Base-by-base conservation (phyloP, 1,139 yeast species). In the Suzukiozyma palmioleophila region DNA sequence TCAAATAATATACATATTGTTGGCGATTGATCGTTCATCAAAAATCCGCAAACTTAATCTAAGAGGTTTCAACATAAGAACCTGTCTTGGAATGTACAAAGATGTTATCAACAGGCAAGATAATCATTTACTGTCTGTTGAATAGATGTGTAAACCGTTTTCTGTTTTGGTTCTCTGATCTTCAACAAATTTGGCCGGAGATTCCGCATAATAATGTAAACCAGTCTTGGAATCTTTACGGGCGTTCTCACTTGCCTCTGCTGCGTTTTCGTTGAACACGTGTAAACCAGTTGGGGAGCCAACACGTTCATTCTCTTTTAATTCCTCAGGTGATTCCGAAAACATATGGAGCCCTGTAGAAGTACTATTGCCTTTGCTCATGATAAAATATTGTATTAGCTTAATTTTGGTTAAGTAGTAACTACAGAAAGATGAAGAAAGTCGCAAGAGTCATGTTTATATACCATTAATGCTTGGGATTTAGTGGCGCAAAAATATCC, bases 341-440 rank as follows among this genome's bases (percentile, higher is more conserved):
- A 18, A 24, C 35, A 32, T 32, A 22, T 32, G 35, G 6, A 32
- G 24, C 28, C 35, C 35, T n/a, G 35, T 32, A 12, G 28, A 12
- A 26, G 28, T 26, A 12, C 28, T 26, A 26, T 5, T 26, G 4
- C 7, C 22, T 18, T 18, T 18, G 22, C 7, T 7, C 22, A 18
- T 18, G 7, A 5, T 18, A 4, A 18, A 18, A 5, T 18, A 18
- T 5, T 4, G 22, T 4, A 7, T 18, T 18, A 18, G 22, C n/a
- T n/a, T n/a, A n/a, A n/a, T n/a, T n/a, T n/a, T n/a, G n/a, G n/a
- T n/a, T n/a, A n/a, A n/a, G n/a, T n/a, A n/a, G n/a, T n/a, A n/a
- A n/a, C n/a, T n/a, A n/a, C n/a, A n/a, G n/a, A n/a, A n/a, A n/a
- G n/a, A n/a, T n/a, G n/a, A n/a, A n/a, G n/a, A n/a, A n/a, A n/a